Evolutionary conservation across 1,284 basidiomycete genomes (phyloP).

Genomic region (Mycocalia duriaeana): DNA sequence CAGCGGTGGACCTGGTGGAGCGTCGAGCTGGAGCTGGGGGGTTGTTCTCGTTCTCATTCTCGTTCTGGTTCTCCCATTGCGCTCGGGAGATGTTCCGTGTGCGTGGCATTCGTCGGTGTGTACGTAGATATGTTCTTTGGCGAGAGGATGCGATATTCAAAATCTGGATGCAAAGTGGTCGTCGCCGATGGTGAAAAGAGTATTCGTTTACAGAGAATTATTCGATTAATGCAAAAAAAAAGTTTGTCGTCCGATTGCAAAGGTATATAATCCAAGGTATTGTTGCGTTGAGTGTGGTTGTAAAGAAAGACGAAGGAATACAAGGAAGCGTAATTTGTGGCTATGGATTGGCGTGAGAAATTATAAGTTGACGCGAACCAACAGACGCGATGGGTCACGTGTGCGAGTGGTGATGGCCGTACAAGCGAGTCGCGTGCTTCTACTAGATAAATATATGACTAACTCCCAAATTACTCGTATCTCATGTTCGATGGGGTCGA

Average conservation of each 20-base stretch:
- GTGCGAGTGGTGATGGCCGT: too few species aligned
- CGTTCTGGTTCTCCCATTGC: constrained; percentile 20
- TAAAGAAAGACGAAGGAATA: background rate
- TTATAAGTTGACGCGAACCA: background rate
- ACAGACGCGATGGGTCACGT: background rate
- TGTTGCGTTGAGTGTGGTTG: background rate
- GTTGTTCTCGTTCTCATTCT: background rate
- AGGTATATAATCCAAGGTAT: background rate
- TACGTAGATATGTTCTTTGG: too few species aligned
- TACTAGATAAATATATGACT: too few species aligned
- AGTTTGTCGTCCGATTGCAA: background rate
- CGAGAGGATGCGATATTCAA: too few species aligned
- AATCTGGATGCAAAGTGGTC: too few species aligned
- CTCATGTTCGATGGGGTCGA: too few species aligned
- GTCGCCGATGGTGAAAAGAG: background rate
- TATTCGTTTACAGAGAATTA: background rate
- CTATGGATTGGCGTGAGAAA: background rate
- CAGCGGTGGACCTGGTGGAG: constrained; percentile 9
- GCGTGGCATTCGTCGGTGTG: constrained; percentile 19
- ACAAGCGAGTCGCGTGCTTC: too few species aligned
- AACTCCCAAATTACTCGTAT: too few species aligned
- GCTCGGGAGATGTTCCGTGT: constrained; percentile 23
- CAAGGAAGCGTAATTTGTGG: background rate
- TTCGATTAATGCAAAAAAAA: background rate
- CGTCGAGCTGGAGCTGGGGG: constrained; percentile 10